Evolutionary conservation across 306 rosid species (phyloP).

Genomic region (Calophaca sinica): DNA sequence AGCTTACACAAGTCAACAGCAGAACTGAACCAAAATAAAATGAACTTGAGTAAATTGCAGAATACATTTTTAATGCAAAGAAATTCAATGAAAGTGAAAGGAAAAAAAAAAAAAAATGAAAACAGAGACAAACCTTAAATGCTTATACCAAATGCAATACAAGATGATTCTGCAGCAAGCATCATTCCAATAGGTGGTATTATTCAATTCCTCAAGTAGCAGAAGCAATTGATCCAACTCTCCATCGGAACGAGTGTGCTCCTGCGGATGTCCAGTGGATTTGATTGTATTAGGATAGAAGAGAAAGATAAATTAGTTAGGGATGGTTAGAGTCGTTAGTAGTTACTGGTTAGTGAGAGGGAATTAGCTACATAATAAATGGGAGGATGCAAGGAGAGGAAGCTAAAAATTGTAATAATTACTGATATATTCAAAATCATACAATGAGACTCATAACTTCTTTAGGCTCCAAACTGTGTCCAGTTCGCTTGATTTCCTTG

Average conservation of each 20-base stretch:
- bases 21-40: conserved; percentile 55
- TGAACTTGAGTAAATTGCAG: conserved; percentile 32
- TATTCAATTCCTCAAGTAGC: conserved; percentile 64
- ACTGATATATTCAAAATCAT: conserved; percentile 45
- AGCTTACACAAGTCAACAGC: conserved; percentile 74
- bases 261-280: conserved; percentile 51
- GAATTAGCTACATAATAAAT: no score
- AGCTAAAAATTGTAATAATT: conserved; percentile 1
- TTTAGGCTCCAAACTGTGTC: conserved; percentile 62
- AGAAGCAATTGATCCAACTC: conserved; percentile 63
- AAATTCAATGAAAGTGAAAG: conserved; percentile 29
- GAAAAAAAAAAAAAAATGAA: neutral
- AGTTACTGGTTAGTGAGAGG: no score
- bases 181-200: conserved; percentile 64
- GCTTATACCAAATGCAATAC: conserved; percentile 66
- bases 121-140: conserved; percentile 61
- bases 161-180: conserved; percentile 74
- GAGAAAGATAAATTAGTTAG: neutral
- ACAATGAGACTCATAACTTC: conserved; percentile 72
- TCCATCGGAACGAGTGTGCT: conserved; percentile 58
- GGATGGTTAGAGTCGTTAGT: neutral
- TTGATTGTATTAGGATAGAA: neutral
- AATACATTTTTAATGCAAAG: conserved; percentile 16
- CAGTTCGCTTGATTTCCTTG: conserved; percentile 67
- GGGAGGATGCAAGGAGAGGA: neutral